Conservation (phyloP, 768 basidiomycete species). For the Holtermanniella nyarrowii region DNA sequence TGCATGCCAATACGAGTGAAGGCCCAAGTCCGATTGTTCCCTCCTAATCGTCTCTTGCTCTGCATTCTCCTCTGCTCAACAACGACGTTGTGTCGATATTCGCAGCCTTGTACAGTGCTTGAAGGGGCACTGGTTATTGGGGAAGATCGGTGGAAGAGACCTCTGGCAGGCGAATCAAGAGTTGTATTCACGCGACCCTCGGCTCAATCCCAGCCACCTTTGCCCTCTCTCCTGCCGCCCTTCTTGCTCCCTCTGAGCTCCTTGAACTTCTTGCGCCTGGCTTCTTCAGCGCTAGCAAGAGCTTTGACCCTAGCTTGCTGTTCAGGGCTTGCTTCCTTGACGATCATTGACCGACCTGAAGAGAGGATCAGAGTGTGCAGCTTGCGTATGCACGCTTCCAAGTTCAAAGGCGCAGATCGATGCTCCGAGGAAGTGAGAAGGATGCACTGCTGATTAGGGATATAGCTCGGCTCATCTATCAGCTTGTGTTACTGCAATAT, state of each 20-base stretch:
- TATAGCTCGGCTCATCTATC: constrained; percentile 26
- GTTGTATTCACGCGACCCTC: no score
- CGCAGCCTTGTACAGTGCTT: no score
- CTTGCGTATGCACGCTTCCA: constrained; percentile 9
- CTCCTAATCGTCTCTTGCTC: no score
- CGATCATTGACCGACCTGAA: constrained; percentile 15
- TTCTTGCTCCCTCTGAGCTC: constrained; percentile 15
- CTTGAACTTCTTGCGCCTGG: constrained; percentile 19
- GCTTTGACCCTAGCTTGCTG: constrained; percentile 23
- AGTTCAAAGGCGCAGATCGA: constrained; percentile 27
- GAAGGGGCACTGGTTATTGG: no score
- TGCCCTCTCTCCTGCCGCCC: constrained; percentile 9
- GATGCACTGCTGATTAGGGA: constrained; percentile 22
- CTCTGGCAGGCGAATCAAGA: no score
- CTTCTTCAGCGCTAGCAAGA: constrained; percentile 17
- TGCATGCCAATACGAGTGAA: no score
- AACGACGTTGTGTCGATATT: no score
- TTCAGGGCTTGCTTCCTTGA: constrained; percentile 22
- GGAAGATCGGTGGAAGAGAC: no score
- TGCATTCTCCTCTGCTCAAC: no score
- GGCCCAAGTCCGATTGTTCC: no score
- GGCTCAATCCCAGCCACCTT: not conserved
- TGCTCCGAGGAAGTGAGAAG: constrained; percentile 25
- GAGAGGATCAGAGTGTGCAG: constrained; percentile 22
- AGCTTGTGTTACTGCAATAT: no score